Evolutionary conservation across 1,284 basidiomycete genomes (phyloP), one percentile per base, ranked within the genome.

Genomic region (Schizophyllum commune): DNA sequence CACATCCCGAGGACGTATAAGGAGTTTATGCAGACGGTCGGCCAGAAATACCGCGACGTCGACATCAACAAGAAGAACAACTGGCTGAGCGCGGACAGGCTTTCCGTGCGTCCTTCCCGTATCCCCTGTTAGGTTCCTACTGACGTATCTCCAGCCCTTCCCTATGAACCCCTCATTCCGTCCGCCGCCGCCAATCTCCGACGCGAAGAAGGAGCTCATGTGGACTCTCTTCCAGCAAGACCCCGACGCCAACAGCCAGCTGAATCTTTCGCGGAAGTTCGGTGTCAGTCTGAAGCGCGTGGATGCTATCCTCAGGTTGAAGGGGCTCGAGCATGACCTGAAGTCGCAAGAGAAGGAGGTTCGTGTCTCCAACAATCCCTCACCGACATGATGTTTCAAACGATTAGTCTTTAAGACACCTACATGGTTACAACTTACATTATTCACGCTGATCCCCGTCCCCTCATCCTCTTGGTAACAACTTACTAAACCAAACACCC

Each of bases 121-220:
- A 32, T 56, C 52, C 11, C 7, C 39, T 33, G 15, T 32, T 15
- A 47, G 33, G 9, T 57, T 34, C 32, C 58, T 59, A 61, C 58
- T 70, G 56, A 67, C 61, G 56, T 63, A 58, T 63, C 58, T 22
- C 20, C 51, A 89, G 87, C 91, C 92, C 0, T 94, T 93, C 71
- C 90, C 91, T 15, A 76, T 90, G 73, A 94, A 94, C 68, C 83
- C 83, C 7, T 84, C 88, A 0, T 94, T 94, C 73, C 83, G 81
- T 65, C 92, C 92, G 15, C 88, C 88, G 20, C 74, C 83, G 7
- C 92, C 92, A 8, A 73, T 92, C 47, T 88, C 89, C 0, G 83
- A 92, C 65, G 70, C 69, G 3, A 70, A 84, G 55, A 81, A 84
- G 58, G 75, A 77, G 7, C 70, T 68, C 60, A 82, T 91, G 52